These are phyloP conservation scores for Heracleum sosnowskyi DNA, from an alignment of 129 eudicot species.

Conservation along the genomic window DNA sequence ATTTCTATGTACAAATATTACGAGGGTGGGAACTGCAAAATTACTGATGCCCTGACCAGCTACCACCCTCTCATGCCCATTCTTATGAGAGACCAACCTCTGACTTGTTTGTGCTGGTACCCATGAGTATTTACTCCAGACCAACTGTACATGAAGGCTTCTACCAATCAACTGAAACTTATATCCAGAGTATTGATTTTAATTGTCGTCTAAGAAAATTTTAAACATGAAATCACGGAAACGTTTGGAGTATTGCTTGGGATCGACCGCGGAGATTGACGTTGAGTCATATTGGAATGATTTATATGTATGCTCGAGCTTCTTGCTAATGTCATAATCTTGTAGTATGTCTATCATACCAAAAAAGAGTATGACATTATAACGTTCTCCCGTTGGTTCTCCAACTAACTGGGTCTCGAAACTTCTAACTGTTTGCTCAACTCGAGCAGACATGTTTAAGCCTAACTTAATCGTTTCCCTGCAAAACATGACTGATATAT, in stretches of 20 bases:
- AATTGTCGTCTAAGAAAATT: constrained; percentile 59
- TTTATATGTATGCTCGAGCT: constrained; percentile 89
- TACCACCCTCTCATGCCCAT: background rate
- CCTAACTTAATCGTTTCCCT: constrained; percentile 79
- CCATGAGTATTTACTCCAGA: background rate
- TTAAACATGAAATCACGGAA: constrained; percentile 76
- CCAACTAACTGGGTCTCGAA: constrained; percentile 7
- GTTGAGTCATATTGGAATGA: constrained; percentile 84
- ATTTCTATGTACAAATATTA: background rate
- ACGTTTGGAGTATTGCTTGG: constrained; percentile 81
- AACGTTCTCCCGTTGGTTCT: constrained; percentile 39
- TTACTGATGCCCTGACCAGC: background rate
- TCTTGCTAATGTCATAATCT: constrained; percentile 94
- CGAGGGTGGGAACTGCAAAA: background rate
- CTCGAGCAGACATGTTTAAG: constrained; percentile 95
- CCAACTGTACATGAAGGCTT: background rate
- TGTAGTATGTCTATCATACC: constrained; percentile 90
- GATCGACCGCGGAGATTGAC: constrained; percentile 96
- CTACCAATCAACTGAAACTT: background rate
- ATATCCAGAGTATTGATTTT: background rate
- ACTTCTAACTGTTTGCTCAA: constrained; percentile 62
- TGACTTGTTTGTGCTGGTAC: background rate
- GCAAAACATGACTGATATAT: constrained; percentile 12
- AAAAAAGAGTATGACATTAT: constrained; percentile 80
- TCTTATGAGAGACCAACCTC: background rate